These are phyloP conservation scores for Fonsecaea nubica DNA, from an alignment of 2,329 filamentous ascomycete genomes.

Conservation along the genomic window DNA sequence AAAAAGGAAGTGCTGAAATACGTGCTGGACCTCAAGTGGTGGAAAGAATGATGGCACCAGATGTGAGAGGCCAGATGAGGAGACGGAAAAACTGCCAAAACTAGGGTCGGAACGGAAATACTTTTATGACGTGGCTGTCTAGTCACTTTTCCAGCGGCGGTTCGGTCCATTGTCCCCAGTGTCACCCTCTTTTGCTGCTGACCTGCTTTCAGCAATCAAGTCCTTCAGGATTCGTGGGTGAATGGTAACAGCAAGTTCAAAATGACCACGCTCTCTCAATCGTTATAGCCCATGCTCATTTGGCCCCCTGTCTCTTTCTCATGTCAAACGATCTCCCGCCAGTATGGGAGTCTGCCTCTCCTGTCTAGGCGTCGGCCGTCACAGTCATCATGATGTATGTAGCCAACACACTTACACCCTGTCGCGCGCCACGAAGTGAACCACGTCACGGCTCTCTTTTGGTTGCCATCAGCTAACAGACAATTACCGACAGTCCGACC, in stretches of 20 bases:
- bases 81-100: conserved; percentile 1
- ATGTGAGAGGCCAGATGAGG: neutral
- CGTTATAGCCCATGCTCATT: neutral
- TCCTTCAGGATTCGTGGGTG: neutral
- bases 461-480: neutral
- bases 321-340: conserved; percentile 13
- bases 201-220: neutral
- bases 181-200: neutral
- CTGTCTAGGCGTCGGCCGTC: conserved; percentile 37
- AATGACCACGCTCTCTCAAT: conserved; percentile 3
- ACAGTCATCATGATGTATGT: conserved; percentile 34
- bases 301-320: neutral
- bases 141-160: neutral
- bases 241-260: neutral
- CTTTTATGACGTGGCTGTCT: conserved; percentile 1
- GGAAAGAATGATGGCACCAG: no score
- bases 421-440: neutral
- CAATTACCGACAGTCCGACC: conserved; percentile 31
- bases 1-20: no score
- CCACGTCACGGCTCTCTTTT: neutral
- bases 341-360: conserved; percentile 41
- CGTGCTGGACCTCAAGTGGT: no score
- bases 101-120: neutral
- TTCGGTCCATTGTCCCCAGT: neutral
- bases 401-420: neutral